Evolutionary conservation across 768 basidiomycete genomes (phyloP).

Genomic region (Phylloporus arenicola): DNA sequence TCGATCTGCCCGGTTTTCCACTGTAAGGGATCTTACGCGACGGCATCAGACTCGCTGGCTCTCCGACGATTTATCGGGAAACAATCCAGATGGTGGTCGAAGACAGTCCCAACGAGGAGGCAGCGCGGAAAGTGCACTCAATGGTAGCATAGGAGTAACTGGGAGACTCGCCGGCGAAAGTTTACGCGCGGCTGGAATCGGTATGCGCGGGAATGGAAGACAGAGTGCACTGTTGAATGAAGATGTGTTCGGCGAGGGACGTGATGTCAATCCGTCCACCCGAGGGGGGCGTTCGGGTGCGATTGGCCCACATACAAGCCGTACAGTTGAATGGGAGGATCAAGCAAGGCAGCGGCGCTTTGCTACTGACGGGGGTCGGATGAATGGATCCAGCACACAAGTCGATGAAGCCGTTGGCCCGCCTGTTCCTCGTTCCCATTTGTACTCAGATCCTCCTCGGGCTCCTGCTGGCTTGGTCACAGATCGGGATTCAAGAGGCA

Average conservation of each 20-base stretch:
- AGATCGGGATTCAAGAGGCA: slow-evolving; percentile 21
- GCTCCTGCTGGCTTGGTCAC: slow-evolving; percentile 8
- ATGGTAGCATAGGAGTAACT: slow-evolving; percentile 36
- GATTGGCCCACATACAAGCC: slow-evolving; percentile 3
- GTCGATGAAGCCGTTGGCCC: slow-evolving; percentile 13
- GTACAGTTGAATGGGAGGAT: slow-evolving; percentile 24
- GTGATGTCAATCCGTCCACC: slow-evolving; percentile 14
- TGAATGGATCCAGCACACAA: slow-evolving; percentile 21
- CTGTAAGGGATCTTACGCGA: slow-evolving; percentile 44
- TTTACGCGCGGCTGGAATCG: slow-evolving; percentile 65
- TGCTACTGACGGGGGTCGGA: slow-evolving; percentile 17
- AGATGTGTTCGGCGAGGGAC: slow-evolving; percentile 33
- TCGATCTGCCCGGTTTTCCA: slow-evolving; percentile 37
- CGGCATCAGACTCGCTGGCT: slow-evolving; percentile 51
- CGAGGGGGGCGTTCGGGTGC: slow-evolving; percentile 14
- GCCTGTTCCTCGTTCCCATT: slow-evolving; percentile 16
- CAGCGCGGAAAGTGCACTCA: slow-evolving; percentile 63
- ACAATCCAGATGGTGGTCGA: slow-evolving; percentile 34
- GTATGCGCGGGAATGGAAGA: slow-evolving; percentile 31
- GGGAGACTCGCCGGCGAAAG: slow-evolving; percentile 62
- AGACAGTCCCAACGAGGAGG: slow-evolving; percentile 57
- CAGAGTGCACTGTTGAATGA: slow-evolving; percentile 27
- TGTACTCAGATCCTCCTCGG: slow-evolving; percentile 25
- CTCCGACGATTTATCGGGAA: slow-evolving; percentile 42
- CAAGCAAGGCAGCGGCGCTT: slow-evolving; percentile 17